Base-by-base conservation (phyloP, 345 rosid species). In the Schrenkiella parvula region DNA sequence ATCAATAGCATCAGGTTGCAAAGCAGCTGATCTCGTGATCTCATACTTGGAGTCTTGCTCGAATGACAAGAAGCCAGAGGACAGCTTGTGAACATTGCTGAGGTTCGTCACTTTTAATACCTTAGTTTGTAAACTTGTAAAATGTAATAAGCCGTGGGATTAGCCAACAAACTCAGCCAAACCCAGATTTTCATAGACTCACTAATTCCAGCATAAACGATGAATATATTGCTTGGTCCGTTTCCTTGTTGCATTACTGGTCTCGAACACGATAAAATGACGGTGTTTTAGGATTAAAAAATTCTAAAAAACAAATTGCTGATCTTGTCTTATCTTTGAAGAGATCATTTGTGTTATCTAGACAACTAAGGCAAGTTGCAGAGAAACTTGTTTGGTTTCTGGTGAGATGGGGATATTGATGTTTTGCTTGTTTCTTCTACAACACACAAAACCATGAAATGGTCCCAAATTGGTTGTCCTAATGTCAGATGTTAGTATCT, bases 21-120 rank as follows among this genome's bases (percentile, higher is more conserved):
- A 79, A 76, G 97, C 98, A 53, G 97, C 97, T 68, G 96, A 89
- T 82, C 88, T 75, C 60, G 97, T 86, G 47, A 81, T 93, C 71
- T 84, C 93, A 26, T 86, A 85, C 78, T 66, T 93, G 80, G 88
- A 86, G 53, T 85, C 90, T 64, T 75, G 84, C 69, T 82, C 89
- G 11, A 83, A 73, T 37, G 78, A 66, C 65, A 59, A 69, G 71
- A 47, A 59, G 56, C 66, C 68, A 32, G 55, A 78, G 10, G 54
- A 80, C 55, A 74, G 44, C 66, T 18, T 68, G 50, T 76, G 51
- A 75, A 60, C 56, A 13, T 25, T 68, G 64, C 3, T 17, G 63
- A 56, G 75, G 72, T 76, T 47, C 46, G 71, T 76, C 56, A 12
- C 6, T 64, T 44, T 47, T 29, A 22, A 55, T 15, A 56, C 13